Conservation (phyloP, 2,329 filamentous ascomycete genomes). For the Plenodomus tracheiphilus region DNA sequence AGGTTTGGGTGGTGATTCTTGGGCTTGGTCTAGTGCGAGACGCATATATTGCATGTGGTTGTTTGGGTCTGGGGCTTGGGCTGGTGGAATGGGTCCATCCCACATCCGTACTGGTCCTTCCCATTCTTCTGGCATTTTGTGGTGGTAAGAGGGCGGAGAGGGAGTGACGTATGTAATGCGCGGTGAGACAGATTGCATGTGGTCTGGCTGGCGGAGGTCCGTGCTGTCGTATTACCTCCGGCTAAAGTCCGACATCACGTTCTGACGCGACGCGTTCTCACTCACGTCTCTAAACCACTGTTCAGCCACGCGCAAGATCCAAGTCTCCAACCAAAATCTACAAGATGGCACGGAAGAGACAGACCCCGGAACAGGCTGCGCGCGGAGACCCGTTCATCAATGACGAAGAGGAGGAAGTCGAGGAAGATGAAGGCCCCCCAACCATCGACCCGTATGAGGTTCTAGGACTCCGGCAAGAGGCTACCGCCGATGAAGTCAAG, state of each 20-base stretch:
- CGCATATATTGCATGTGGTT: slow-evolving; percentile 60
- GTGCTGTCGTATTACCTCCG: slow-evolving; percentile 11
- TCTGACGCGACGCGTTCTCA: slow-evolving; percentile 30
- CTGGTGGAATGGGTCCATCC: slow-evolving; percentile 23
- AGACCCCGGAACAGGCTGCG: neutral
- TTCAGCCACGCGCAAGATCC: neutral
- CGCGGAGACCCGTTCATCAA: slow-evolving; percentile 11
- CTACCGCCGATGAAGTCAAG: slow-evolving; percentile 80
- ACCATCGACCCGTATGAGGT: slow-evolving; percentile 78
- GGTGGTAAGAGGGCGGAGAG: slow-evolving; percentile 8
- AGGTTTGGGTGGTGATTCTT: slow-evolving; percentile 78
- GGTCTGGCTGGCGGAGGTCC: slow-evolving; percentile 5
- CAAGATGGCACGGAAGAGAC: slow-evolving; percentile 10
- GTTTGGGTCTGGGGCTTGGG: slow-evolving; percentile 23
- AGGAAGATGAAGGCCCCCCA: slow-evolving; percentile 59
- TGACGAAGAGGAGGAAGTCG: slow-evolving; percentile 23
- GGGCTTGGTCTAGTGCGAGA: slow-evolving; percentile 74
- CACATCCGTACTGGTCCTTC: slow-evolving; percentile 23
- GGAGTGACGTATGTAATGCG: neutral
- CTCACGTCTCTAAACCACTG: neutral
- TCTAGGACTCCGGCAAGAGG: slow-evolving; percentile 70
- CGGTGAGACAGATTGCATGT: slow-evolving; percentile 1
- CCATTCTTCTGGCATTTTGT: slow-evolving; percentile 25
- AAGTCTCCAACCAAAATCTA: slow-evolving; percentile 4
- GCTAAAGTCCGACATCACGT: slow-evolving; percentile 25